Percentiles rank a stretch among this genome's conserved stretches.
These are phyloP conservation scores for Coemansia biformis DNA, from an alignment of 192 early-diverging fungal species.

Conservation along the genomic window DNA sequence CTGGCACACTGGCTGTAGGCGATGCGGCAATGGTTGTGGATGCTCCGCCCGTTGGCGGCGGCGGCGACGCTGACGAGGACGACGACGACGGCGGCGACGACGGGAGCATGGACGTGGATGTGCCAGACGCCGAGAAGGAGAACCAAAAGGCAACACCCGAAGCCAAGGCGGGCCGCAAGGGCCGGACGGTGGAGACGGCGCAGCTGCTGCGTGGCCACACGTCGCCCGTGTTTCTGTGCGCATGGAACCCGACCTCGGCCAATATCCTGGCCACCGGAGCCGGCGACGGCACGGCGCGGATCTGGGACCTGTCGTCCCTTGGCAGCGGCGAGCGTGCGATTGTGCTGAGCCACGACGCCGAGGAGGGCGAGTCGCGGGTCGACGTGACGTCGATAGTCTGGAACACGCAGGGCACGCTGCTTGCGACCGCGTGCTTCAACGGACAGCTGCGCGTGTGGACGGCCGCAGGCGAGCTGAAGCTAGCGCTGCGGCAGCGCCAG, in stretches of 20 bases:
- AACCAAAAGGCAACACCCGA: not conserved
- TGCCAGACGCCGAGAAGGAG: conserved; percentile 36
- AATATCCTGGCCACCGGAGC: conserved; percentile 64
- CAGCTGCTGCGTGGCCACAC: conserved; percentile 62
- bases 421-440: conserved; percentile 83
- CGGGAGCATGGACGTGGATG: conserved; percentile 33
- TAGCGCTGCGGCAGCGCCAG: conserved; percentile 60
- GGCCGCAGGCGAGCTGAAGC: conserved; percentile 57
- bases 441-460: conserved; percentile 85
- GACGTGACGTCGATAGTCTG: conserved; percentile 83
- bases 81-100: conserved; percentile 9
- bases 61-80: not conserved
- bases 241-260: conserved; percentile 71
- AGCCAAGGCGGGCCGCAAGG: conserved; percentile 6
- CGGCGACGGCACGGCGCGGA: conserved; percentile 77
- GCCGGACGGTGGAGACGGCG: conserved; percentile 38
- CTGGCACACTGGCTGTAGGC: not conserved
- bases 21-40: not conserved
- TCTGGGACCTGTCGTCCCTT: conserved; percentile 70
- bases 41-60: not conserved
- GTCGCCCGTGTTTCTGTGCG: conserved; percentile 67
- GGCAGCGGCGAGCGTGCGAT: conserved; percentile 48
- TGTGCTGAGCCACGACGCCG: conserved; percentile 52
- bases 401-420: conserved; percentile 70
- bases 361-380: conserved; percentile 50